Base-by-base conservation (phyloP, 1,284 basidiomycete species). In the Gomphus sp. region DNA sequence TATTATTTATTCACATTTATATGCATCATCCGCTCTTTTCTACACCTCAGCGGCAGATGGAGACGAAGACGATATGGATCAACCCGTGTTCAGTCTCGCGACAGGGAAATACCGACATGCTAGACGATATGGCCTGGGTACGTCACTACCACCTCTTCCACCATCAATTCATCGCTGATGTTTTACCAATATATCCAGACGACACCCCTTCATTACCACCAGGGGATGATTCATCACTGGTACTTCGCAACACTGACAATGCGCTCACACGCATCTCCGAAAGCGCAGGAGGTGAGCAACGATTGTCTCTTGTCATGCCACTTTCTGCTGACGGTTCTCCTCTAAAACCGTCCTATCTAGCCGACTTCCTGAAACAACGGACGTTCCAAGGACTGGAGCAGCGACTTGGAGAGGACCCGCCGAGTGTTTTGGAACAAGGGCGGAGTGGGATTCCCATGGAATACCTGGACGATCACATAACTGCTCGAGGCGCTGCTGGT, bases 361-460 rank as follows among this genome's bases (percentile, higher is more conserved):
- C 77, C 1, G 78, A 85, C 66, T 91, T 87, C 68, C 70, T 93
- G 9, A 80, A 84, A 51, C 72, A 73, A 28, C 78, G 94, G 33
- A 82, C 81, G 0, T 99, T 90, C 74, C 82, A 80, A 58, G 97
- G 96, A 0, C 75, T 99, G 11, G 95, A 98, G 64, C 76, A 82
- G 33, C 79, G 90, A 10, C 67, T 89, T 14, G 94, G 93, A 0
- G 74, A 89, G 69, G 91, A 96, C 66, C 81, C 79, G 9, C 93
- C 95, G 0, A 83, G 89, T 61, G 67, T 85, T 51, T 73, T 99
- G 57, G 92, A 98, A 72, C 87, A 96, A 71, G 96, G 93, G 1
- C 76, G 92, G 60, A 90, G 80, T 64, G 96, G 96, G 4, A 90
- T 97, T 54, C 94, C 96, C 36, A 81, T 87, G 63, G 91, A 89